Base-by-base conservation (phyloP, 148 eudicot species). In the Silene latifolia region DNA sequence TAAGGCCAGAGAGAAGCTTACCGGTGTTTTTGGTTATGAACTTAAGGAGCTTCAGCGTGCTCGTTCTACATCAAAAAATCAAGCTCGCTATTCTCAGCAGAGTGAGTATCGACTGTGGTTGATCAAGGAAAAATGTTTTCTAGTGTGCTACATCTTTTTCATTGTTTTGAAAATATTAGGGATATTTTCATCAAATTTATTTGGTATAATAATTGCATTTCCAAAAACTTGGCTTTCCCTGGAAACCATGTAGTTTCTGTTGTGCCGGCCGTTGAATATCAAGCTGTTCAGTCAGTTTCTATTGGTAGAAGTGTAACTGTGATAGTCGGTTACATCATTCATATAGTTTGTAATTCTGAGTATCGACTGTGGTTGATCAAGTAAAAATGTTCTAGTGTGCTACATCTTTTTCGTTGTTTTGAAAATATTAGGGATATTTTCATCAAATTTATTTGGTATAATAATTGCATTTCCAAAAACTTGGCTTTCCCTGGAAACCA, bases 31-130 rank as follows among this genome's bases (percentile, higher is more conserved):
- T 80, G 97, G 99, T 46, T 92, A 92, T 79, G 99, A 92, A 65
- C 75, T 95, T 88, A 89, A 85, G 84, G 99, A 92, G 85, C 91
- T 90, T 76, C 99, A 92, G 82, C 84, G 96, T 23, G 61, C 85
- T 67, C 94, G 96, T 9, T 51, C 92, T 76, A 78, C 90, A 1
- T 72, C 85, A 42, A 78, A 86, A 63, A 80, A 72, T 72, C 88
- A 88, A 32, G 73, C 86, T 66, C 93, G 92, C 24, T 76, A 76
- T 80, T 86, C 98, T 15, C 98, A 84, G 75, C 87, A 82, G 71
- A 83, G 96, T 87, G 76, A 86, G 90, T 82, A 51, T 60, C 24
- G 17, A 51, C 3, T 58, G 13, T 14, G 3, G 9, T 18, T 67
- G 73, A 13, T 47, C 20, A 61, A 62, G 35, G 23, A 62, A 23